Conservation (phyloP, 164 flowering plant species). For the Macadamia integrifolia region DNA sequence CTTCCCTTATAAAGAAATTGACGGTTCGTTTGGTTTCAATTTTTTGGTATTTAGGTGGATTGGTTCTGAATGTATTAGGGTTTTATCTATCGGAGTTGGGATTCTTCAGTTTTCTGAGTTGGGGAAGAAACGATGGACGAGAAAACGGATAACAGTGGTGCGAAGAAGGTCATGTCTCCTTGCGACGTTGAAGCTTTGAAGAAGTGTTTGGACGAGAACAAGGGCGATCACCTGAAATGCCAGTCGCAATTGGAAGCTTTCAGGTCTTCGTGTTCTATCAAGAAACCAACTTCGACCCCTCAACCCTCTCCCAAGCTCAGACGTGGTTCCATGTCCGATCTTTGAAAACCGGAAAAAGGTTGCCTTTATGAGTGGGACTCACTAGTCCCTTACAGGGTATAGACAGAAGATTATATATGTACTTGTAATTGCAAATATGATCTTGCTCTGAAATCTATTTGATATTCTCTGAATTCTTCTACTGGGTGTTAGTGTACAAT, state of each 20-base stretch:
- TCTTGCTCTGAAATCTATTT: no score
- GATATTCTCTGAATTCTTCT: no score
- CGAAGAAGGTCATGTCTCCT: conserved; percentile 23
- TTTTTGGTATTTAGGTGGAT: no score
- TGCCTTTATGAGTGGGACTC: background rate
- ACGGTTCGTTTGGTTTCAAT: no score
- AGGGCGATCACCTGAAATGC: conserved; percentile 45
- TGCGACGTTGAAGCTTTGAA: conserved; percentile 44
- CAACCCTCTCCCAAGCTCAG: conserved; percentile 7
- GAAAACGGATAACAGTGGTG: conserved; percentile 2
- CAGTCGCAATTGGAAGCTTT: conserved; percentile 46
- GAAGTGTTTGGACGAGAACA: conserved; percentile 58
- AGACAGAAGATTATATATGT: no score
- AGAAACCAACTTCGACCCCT: conserved; percentile 14
- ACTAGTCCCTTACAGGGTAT: background rate
- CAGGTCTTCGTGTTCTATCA: conserved; percentile 29
- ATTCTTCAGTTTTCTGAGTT: background rate
- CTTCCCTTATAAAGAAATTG: no score
- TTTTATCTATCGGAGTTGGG: background rate
- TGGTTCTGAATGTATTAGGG: conserved; percentile 3
- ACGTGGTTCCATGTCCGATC: conserved; percentile 21
- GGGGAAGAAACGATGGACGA: conserved; percentile 14
- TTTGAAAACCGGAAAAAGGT: conserved; percentile 4
- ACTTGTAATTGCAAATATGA: no score
- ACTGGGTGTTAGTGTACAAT: no score